Evolutionary conservation across 2,329 filamentous ascomycete species (phyloP).

Genomic region (Ophiostoma populinum): DNA sequence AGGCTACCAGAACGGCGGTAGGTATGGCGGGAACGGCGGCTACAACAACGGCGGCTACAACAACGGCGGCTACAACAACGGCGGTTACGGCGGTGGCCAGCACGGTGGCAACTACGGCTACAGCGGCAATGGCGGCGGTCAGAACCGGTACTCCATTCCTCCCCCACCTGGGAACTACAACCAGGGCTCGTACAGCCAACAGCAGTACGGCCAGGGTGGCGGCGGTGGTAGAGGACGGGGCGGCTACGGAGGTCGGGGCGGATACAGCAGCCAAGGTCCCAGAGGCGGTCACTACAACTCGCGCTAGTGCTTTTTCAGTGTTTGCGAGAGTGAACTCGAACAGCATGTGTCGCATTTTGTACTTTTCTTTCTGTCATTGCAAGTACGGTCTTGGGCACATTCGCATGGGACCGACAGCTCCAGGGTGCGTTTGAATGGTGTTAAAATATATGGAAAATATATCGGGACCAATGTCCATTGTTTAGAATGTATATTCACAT

Average conservation of each 20-base stretch:
- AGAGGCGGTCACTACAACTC: constrained; percentile 9
- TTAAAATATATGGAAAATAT: too few species aligned
- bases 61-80: constrained; percentile 2
- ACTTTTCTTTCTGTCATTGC: too few species aligned
- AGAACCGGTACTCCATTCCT: constrained; percentile 5
- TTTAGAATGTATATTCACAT: too few species aligned
- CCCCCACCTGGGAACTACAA: constrained; percentile 4
- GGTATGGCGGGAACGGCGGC: constrained; percentile 4
- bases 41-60: background rate
- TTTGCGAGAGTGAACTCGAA: too few species aligned
- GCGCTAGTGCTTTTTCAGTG: constrained; percentile 12
- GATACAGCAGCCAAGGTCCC: constrained; percentile 11
- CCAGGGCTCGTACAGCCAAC: constrained; percentile 2
- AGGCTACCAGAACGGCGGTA: constrained; percentile 13
- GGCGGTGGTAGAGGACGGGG: background rate
- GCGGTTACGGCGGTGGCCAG: constrained; percentile 3
- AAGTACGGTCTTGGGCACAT: too few species aligned
- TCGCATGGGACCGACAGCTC: too few species aligned
- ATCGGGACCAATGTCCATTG: too few species aligned
- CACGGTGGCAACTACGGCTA: constrained; percentile 3
- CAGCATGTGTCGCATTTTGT: background rate
- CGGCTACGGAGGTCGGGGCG: background rate
- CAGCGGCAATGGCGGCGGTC: constrained; percentile 2
- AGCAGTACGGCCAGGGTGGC: constrained; percentile 3
- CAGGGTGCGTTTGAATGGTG: too few species aligned